Percentiles rank a stretch among this genome's conserved stretches.
Conservation (phyloP, 108 stramenopile genomes). For the Cyclotella atomus region DNA sequence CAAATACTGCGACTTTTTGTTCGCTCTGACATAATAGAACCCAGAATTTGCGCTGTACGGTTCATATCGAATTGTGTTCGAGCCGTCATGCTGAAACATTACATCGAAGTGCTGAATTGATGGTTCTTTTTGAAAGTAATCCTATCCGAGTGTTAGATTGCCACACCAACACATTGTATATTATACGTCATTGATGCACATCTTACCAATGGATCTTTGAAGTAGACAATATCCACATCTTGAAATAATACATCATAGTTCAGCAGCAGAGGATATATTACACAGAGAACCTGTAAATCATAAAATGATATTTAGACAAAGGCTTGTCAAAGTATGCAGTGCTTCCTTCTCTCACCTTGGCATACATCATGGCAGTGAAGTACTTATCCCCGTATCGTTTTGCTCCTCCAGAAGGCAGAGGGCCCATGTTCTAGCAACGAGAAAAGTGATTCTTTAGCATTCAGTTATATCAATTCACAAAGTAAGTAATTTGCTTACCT, state of each 20-base stretch:
- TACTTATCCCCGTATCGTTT: constrained; percentile 72
- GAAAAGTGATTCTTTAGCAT: too few relatives aligned
- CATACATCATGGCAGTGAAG: constrained; percentile 90
- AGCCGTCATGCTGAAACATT: constrained; percentile 89
- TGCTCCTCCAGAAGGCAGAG: constrained; percentile 62
- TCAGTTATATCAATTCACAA: too few relatives aligned
- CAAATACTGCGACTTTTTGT: constrained; percentile 68
- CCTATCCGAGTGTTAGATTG: constrained; percentile 4
- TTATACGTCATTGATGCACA: too few relatives aligned
- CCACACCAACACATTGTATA: too few relatives aligned
- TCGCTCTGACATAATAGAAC: constrained; percentile 88
- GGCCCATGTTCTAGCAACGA: constrained; percentile 69
- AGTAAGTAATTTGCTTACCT: too few relatives aligned
- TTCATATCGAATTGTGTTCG: constrained; percentile 58
- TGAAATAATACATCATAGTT: constrained; percentile 88
- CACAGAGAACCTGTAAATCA: constrained; percentile 67
- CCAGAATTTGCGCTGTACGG: constrained; percentile 73
- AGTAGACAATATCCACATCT: constrained; percentile 64
- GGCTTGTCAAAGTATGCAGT: too few relatives aligned
- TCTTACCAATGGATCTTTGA: constrained; percentile 15
- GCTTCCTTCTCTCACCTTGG: too few relatives aligned
- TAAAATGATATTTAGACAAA: too few relatives aligned
- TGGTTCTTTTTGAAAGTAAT: constrained; percentile 40
- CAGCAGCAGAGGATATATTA: constrained; percentile 63
- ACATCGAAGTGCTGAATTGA: constrained; percentile 49